Evolutionary conservation across 2,329 filamentous ascomycete genomes (phyloP), one percentile per base, ranked within the genome.

Genomic region (Aplosporella prunicola): DNA sequence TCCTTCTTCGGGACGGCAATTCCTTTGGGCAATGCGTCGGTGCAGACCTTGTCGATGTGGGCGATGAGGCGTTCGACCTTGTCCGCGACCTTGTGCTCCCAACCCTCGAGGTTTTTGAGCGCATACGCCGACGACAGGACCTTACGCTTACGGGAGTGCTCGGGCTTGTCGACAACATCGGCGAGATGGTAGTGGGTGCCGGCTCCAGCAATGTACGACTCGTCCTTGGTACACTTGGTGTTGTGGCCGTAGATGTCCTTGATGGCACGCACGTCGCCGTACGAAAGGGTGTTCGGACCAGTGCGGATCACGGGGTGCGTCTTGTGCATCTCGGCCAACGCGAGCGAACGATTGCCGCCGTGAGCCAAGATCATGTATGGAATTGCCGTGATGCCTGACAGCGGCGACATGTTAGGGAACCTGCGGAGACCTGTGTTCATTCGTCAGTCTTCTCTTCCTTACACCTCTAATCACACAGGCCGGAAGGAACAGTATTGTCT

Each of bases 101-200:
- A 48, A 25, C 37, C 47, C 20, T 48, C 46, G 8, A 45, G 18
- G 4, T 49, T 46, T 17, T 48, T 46, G 15, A 39, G 29, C 20
- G 51, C 48, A 23, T 51, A 45, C 5, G 38, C 43, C 14, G 44
- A 45, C 1, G 46, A 47, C 14, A 53, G 51, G 5, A 17, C 45
- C 38, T 29, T 49, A 44, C 9, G 42, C 42, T 20, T 47, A 40
- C 24, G 41, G 11, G 20, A 72, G 51, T 9, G 18, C 36, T 35
- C n/a, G 43, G 8, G 36, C 36, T 9, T 44, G 46, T 10, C 48
- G 47, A 44, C 44, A 38, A 52, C n/a, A 44, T 38, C 11, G 35
- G 68, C 67, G 3, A 74, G 62, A 39, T 74, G 65, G 44, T 55
- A 67, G 48, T 74, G 69, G 0, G 63, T 61, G 3, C 69, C 68